Evolutionary conservation across 2,329 filamentous ascomycete species (phyloP).

Genomic region (Diaporthe sp.): DNA sequence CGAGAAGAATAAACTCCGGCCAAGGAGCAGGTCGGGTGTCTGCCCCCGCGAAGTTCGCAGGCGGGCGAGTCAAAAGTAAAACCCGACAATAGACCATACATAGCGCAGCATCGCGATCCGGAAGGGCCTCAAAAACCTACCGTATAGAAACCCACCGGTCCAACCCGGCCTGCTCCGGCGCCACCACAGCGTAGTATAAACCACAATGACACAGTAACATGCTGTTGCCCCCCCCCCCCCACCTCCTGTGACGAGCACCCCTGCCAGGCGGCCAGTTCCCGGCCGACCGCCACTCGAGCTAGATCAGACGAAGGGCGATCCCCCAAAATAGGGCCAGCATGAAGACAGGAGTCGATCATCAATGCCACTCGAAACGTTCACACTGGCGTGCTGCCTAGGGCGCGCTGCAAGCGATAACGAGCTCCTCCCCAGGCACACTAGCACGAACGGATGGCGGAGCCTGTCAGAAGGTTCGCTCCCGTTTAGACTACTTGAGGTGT

Average conservation of each 20-base stretch:
- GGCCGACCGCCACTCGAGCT: background rate
- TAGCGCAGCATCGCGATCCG: slow-evolving; percentile 1
- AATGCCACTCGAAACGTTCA: slow-evolving; percentile 30
- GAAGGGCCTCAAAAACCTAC: background rate
- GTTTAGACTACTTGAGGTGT: background rate
- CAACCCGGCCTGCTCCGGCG: background rate
- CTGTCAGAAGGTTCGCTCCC: background rate
- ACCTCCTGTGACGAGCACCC: slow-evolving; percentile 2
- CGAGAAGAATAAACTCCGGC: background rate
- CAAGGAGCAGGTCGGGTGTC: background rate
- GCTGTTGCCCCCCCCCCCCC: too few relatives aligned
- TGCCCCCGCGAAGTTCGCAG: background rate
- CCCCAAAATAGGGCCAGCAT: slow-evolving; percentile 6
- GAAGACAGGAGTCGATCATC: slow-evolving; percentile 30
- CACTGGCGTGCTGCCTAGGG: background rate
- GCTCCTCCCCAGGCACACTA: background rate
- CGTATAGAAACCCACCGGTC: background rate
- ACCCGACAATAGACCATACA: background rate
- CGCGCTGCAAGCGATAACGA: slow-evolving; percentile 4
- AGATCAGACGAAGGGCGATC: slow-evolving; percentile 23
- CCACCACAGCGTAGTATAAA: background rate
- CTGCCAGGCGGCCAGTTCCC: slow-evolving; percentile 3
- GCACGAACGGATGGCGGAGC: slow-evolving; percentile 31
- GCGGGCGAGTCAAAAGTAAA: background rate
- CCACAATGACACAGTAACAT: background rate